Evolutionary conservation across 2,329 filamentous ascomycete genomes (phyloP), one percentile per base, ranked within the genome.

Genomic region (Dothideomycetes sp.): DNA sequence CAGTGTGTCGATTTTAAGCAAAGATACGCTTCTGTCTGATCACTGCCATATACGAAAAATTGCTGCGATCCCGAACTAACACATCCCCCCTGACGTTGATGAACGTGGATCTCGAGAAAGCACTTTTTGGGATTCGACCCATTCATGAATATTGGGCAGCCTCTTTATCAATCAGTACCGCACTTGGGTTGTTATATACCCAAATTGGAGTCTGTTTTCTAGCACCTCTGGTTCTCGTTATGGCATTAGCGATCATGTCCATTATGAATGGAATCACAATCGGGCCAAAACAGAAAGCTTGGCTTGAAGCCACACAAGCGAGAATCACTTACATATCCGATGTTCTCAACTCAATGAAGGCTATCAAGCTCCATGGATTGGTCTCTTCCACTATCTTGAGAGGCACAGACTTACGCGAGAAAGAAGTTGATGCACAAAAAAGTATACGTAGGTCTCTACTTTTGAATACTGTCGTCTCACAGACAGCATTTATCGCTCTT

Each of bases 101-200:
- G 54, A 56, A 53, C 17, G 53, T 54, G 4, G 54, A 56, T 38
- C 52, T 56, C 11, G 54, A 57, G 30, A 55, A 53, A 27, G 27
- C 53, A 13, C 29, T 54, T 3, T 35, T 36, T 15, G 53, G 49
- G 6, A 31, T 48, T 7, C 40, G 45, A 19, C 25, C 42, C 15
- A 43, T 54, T 22, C 49, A 56, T 33, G 52, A 57, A 23, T 45
- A 54, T 16, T 56, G 54, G 54, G 48, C 52, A 1, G 32, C 43
- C 3, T 24, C 45, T 9, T 33, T 57, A 3, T 46, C 44, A 17
- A 45, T 49, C n/a, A 44, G 32, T 2, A 43, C 56, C 11, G 47
- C 49, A 2, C 33, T 52, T 11, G 55, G 52, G 27, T 50, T 57
- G 11, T 38, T 57, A 15, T 54, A 55, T 25, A 49, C 37, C 6